A percentile compares a stretch with the other conserved stretches of the same genome.
These are phyloP conservation scores for Trichoderma semiorbis DNA, from an alignment of 2,329 filamentous ascomycete species.

Conservation along the genomic window DNA sequence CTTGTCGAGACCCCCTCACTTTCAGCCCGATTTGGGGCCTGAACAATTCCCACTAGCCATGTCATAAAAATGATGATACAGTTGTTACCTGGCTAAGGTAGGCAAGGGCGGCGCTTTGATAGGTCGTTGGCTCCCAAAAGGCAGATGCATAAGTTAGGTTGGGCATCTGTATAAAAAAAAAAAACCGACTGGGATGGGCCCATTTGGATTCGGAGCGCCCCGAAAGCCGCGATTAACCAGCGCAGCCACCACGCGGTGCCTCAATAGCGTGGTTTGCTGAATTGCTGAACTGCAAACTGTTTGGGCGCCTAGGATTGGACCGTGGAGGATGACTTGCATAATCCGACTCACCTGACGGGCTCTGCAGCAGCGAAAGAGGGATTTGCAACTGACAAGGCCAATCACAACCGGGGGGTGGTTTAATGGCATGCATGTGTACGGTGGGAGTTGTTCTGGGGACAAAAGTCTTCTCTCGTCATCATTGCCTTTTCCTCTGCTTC, in stretches of 20 bases:
- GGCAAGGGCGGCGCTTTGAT: background rate
- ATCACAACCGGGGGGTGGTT: background rate
- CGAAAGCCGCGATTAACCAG: conserved; percentile 15
- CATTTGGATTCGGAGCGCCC: conserved; percentile 5
- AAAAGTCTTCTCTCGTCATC: background rate
- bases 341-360: conserved; percentile 5
- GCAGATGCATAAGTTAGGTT: background rate
- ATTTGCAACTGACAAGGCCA: background rate
- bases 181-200: background rate
- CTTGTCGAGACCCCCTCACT: background rate
- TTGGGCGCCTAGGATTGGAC: background rate
- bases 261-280: background rate
- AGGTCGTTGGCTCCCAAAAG: background rate
- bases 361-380: background rate
- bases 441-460: background rate
- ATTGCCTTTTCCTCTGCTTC: no score
- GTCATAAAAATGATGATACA: background rate
- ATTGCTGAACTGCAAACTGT: background rate
- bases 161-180: conserved; percentile 3
- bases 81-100: background rate
- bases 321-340: conserved; percentile 3
- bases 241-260: background rate
- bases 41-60: background rate
- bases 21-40: background rate
- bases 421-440: conserved; percentile 3